Evolutionary conservation across 179 eudicot genomes (phyloP), one percentile per base, ranked within the genome.

Genomic region (Carnegiea gigantea): DNA sequence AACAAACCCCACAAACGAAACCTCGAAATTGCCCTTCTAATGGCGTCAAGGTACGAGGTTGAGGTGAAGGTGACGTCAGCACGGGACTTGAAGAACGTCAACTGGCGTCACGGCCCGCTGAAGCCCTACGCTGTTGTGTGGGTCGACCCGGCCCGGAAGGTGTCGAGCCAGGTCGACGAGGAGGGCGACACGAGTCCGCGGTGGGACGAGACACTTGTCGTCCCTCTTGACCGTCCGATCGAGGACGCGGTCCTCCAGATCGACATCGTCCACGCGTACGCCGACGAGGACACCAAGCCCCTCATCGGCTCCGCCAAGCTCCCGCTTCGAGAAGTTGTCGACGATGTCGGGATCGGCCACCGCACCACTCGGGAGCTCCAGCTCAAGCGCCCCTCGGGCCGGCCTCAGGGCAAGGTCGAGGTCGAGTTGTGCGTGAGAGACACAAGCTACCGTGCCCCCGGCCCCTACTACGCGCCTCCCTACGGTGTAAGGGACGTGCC

Each of bases 371-470:
- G 82, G 18, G 87, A 70, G 36, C 86, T 94, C 23, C 83, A 90
- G 73, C 91, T 94, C 73, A 86, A 80, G 44, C 95, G 97, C 40
- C 97, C 97, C 38, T 94, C 98, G 3, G 98, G 98, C 38, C 86
- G 98, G 9, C 98, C 98, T 0, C 98, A 94, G 17, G 97, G 98
- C 7, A 94, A 91, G 73, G 0, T 94, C 26, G 90, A 85, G 3
- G 79, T 93, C 14, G 74, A 83, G 14, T 88, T 93, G 1, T 18
- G 77, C 17, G 89, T 93, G 5, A 88, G 87, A 4, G 87, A 91
- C 24, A 81, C 84, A 12, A 89, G 91, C 20, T 88, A 92, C 71
- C 90, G 79, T 10, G 90, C 90, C 10, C 91, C 90, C 0, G 93
- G 85, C 33, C 89, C 95, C 0, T 88, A 90, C 82, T 38, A 83